A percentile compares a stretch with the other conserved stretches of the same genome.
These are phyloP conservation scores for Lomentospora prolificans DNA, from an alignment of 2,329 filamentous ascomycete species.

Conservation along the genomic window DNA sequence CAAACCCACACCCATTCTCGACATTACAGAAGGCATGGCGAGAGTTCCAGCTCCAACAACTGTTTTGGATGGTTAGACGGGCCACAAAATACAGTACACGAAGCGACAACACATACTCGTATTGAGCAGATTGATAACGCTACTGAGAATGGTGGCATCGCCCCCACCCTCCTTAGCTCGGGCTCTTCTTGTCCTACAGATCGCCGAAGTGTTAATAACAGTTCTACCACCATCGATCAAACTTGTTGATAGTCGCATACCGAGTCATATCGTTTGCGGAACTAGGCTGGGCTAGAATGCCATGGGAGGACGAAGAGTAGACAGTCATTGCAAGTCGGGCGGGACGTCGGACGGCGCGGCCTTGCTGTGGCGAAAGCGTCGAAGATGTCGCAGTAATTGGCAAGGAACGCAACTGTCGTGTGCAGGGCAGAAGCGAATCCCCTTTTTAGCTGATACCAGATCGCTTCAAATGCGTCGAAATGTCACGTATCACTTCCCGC, in stretches of 20 bases:
- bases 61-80: conserved; percentile 25
- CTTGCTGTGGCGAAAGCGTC: not conserved
- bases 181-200: not conserved
- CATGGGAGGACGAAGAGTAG: not conserved
- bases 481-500: not conserved
- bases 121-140: conserved; percentile 90
- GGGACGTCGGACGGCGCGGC: not conserved
- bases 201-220: not conserved
- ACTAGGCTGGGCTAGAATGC: conserved; percentile 10
- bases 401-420: not conserved
- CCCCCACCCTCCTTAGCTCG: conserved; percentile 51
- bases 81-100: not conserved
- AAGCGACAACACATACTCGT: conserved; percentile 55
- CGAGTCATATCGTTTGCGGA: conserved; percentile 13
- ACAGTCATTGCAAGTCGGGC: not conserved
- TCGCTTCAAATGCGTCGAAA: not conserved
- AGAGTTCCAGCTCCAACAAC: conserved; percentile 90
- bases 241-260: conserved; percentile 6
- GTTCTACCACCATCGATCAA: not conserved
- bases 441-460: not conserved
- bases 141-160: conserved; percentile 80
- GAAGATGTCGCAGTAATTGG: not conserved
- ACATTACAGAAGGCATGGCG: conserved; percentile 90
- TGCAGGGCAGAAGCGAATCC: not conserved
- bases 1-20: conserved; percentile 86